Conservation (phyloP, 768 basidiomycete genomes). For the Austroboletus eburneus region DNA sequence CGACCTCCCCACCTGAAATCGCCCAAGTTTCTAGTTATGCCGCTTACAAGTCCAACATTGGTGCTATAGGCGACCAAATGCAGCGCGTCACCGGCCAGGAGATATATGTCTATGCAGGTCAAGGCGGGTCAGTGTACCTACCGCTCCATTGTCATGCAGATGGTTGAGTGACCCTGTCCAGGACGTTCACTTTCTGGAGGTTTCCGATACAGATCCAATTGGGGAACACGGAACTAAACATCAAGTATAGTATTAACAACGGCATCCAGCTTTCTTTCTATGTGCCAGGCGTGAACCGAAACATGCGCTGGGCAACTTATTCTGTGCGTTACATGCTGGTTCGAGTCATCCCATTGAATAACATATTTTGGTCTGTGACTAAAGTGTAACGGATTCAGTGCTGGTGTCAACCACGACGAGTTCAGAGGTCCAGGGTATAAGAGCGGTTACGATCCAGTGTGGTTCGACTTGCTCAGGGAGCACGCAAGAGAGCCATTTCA, state of each 20-base stretch:
- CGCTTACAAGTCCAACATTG: slow-evolving; percentile 18
- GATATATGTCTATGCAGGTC: slow-evolving; percentile 63
- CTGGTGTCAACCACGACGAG: slow-evolving; percentile 85
- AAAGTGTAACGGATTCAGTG: slow-evolving; percentile 85
- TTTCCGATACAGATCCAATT: slow-evolving; percentile 85
- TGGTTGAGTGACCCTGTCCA: slow-evolving; percentile 26
- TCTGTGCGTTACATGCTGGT: slow-evolving; percentile 48
- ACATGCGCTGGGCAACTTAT: slow-evolving; percentile 89
- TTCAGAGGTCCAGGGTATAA: slow-evolving; percentile 79
- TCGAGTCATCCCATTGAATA: not conserved
- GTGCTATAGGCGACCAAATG: slow-evolving; percentile 28
- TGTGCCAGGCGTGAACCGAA: slow-evolving; percentile 75
- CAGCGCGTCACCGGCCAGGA: slow-evolving; percentile 58
- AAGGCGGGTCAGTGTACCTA: slow-evolving; percentile 42
- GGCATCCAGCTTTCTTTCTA: slow-evolving; percentile 76
- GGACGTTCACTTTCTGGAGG: slow-evolving; percentile 92
- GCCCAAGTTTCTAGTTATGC: slow-evolving; percentile 2
- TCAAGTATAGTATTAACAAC: slow-evolving; percentile 79
- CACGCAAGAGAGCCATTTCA: slow-evolving; percentile 84
- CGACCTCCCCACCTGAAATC: slow-evolving; percentile 27
- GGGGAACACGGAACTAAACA: slow-evolving; percentile 61
- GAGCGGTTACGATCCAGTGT: slow-evolving; percentile 85
- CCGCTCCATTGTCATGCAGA: not conserved
- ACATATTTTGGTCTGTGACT: not conserved
- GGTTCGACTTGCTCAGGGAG: slow-evolving; percentile 85